Evolutionary conservation across 2,329 filamentous ascomycete species (phyloP), one percentile per base, ranked within the genome.

Genomic region (Pestalotiopsis sp.): DNA sequence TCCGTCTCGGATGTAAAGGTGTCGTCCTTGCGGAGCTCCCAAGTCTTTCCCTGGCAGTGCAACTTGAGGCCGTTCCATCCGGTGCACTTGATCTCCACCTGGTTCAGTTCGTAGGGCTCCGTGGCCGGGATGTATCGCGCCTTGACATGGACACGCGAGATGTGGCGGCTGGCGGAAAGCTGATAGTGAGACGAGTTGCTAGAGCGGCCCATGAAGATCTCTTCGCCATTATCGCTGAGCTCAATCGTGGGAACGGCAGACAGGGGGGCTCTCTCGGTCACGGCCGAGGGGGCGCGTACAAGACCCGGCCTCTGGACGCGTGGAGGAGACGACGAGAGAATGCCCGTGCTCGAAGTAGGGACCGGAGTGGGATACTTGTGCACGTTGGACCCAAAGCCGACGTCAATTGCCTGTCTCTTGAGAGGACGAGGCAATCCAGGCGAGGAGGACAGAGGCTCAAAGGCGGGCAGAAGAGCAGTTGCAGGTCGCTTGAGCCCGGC

Each of bases 121-220:
- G 86, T 82, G 13, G 93, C 89, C 25, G 92, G 87, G 71, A 95
- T 88, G 80, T 95, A 99, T 66, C 91, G 89, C 71, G 94, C 95
- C 81, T 93, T 92, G 80, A 98, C 92, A 79, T 99, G 96, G 27
- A 98, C 90, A 77, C 96, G 92, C 76, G 96, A 98, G 71, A 99
- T 94, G 69, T 97, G 89, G 61, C 94, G 93, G 82, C 97, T 97
- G 74, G 93, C 90, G 31, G 96, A 96, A 14, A 99, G 87, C 81
- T 98, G 95, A 80, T 95, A 96, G 78, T 98, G 91, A n/a, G 94
- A 97, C 14, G 95, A 97, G 81, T 94, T 95, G 82, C 93, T 97
- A 5, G 95, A 98, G 73, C 96, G 90, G 71, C 96, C 96, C 92
- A 99, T 96, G 70, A 92, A 87, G 41, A 97, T 82, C 14, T 90